phyloP scores from a whole-genome alignment of 2,329 filamentous ascomycete species.

The Penicillium freii region DNA sequence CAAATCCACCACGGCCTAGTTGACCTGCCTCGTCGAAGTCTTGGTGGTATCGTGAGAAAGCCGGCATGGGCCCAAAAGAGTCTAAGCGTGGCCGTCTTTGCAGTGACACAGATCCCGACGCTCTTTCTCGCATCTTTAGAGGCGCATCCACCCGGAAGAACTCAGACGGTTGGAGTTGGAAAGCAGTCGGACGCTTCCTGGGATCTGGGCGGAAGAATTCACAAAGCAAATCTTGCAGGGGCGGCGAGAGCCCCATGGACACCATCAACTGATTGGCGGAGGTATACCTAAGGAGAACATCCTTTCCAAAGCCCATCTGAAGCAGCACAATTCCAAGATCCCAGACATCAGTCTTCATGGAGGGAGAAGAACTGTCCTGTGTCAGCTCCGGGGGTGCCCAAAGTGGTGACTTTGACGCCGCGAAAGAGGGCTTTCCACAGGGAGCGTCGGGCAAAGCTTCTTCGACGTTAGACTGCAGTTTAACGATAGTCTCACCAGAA shows the following conservation, averaged over 20 bases:
- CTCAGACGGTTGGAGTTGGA: constrained; percentile 61
- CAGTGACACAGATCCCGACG: constrained; percentile 46
- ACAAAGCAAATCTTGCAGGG: constrained; percentile 74
- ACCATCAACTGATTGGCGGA: constrained; percentile 74
- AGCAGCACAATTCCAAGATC: constrained; percentile 87
- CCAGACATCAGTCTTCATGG: constrained; percentile 87
- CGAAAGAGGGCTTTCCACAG: constrained; percentile 32
- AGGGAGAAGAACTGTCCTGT: constrained; percentile 54
- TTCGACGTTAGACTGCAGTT: constrained; percentile 51
- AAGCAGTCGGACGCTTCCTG: constrained; percentile 80
- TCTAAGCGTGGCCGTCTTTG: constrained; percentile 59
- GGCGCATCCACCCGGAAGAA: constrained; percentile 45
- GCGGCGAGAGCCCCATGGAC: constrained; percentile 67
- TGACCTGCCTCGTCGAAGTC: constrained; percentile 90
- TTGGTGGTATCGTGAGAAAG: constrained; percentile 73
- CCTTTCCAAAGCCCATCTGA: constrained; percentile 89
- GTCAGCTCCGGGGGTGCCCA: constrained; percentile 80
- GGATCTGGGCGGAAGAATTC: constrained; percentile 83
- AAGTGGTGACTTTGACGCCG: constrained; percentile 71
- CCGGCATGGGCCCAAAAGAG: constrained; percentile 55
- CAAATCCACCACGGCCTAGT: constrained; percentile 90
- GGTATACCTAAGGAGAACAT: constrained; percentile 71
- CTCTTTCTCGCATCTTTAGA: constrained; percentile 36
- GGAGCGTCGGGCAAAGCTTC: constrained; percentile 53
- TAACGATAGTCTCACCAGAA: constrained; percentile 65